phyloP scores from a whole-genome alignment of 2,329 filamentous ascomycete genomes.

The Diaporthe sp. region DNA sequence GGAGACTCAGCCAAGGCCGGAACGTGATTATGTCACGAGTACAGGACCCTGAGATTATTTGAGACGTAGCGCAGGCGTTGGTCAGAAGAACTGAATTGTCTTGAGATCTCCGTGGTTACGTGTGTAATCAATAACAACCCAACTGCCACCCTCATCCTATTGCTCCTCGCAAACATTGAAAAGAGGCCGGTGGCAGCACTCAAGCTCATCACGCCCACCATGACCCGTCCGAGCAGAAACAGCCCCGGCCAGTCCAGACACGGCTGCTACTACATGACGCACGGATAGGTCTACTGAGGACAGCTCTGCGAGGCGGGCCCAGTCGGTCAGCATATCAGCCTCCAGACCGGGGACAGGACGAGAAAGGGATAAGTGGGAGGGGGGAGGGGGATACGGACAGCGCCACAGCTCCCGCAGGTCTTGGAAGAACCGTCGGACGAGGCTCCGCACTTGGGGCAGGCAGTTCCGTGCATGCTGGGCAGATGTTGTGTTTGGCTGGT shows the following conservation, averaged over 20 bases:
- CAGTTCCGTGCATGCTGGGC: conserved; percentile 51
- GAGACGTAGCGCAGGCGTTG: conserved; percentile 12
- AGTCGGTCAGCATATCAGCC: neutral
- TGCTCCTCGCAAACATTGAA: neutral
- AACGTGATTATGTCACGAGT: neutral
- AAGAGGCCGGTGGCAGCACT: neutral
- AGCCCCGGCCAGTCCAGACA: neutral
- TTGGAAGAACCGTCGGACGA: conserved; percentile 57
- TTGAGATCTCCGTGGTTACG: neutral
- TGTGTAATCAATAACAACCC: neutral
- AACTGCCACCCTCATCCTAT: neutral
- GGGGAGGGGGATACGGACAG: conserved; percentile 56
- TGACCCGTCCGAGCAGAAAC: neutral
- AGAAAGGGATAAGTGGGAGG: neutral
- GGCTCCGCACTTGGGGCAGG: conserved; percentile 68
- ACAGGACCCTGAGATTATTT: conserved; percentile 6
- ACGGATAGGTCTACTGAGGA: conserved; percentile 9
- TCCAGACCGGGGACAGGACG: neutral
- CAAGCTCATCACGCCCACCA: neutral
- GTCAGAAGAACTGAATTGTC: neutral
- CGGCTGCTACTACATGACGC: neutral
- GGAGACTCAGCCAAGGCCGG: neutral
- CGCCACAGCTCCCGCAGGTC: conserved; percentile 66
- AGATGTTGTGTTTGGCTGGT: conserved; percentile 25
- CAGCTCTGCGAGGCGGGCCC: conserved; percentile 44